Evolutionary conservation across 371 early-diverging fungal species (phyloP), one percentile per base, ranked within the genome.

Genomic region (Syncephalastrum racemosum): DNA sequence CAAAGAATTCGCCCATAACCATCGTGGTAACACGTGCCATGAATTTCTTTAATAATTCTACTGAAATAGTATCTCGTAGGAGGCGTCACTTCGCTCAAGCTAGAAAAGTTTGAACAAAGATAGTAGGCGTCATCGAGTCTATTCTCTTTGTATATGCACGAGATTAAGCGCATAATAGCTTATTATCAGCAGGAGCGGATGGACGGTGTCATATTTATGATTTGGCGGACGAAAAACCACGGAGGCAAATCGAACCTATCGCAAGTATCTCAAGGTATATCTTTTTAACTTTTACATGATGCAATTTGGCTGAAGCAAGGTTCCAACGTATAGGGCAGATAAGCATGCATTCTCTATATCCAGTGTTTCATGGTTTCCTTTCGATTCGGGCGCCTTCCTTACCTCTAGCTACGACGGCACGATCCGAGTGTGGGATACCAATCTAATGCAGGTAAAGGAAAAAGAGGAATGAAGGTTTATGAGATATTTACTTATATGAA

Each of bases 391-490:
- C 46, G 80, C 94, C 77, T 91, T 96, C 64, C 83, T 90, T 0
- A 90, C 91, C 3, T 84, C 88, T 0, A 92, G 95, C 0, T 86
- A 86, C 58, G 96, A 95, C 67, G 68, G 77, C 22, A 85, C 87
- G 0, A 72, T 96, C 18, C 86, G 86, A 53, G 84, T 92, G 8
- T 95, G 94, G 94, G 97, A 95, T 56, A 89, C 92, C 4, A 83
- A 86, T 60, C 59, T 77, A 19, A 79, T 95, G 83, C 68, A 81
- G 63, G 87, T 80, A 77, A 44, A 36, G 50, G 4, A 36, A 4
- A 25, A 31, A 10, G 2, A 36, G 25, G 16, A 44, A 58, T 1
- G 16, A 46, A 15, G 12, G 7, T 2, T 43, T 14, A 19, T 47
- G 3, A n/a, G 25, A n/a, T 24, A 12, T 12, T 44, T 18, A 7